Conservation (phyloP, 768 basidiomycete species). For the Leccinum boreale region DNA sequence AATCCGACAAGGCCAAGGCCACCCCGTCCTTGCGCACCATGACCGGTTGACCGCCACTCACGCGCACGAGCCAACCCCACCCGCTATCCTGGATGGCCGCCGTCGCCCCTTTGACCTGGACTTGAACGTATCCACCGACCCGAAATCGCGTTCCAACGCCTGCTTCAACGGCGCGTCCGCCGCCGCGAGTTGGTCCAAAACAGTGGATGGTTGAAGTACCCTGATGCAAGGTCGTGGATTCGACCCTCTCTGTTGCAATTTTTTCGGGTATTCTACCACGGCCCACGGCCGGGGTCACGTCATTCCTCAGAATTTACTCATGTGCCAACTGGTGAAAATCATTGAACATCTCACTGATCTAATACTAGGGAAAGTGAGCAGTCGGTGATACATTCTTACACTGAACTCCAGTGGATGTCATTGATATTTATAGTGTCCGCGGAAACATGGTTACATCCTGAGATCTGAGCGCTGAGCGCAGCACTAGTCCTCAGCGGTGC, state of each 20-base stretch:
- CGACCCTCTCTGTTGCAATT: too few relatives aligned
- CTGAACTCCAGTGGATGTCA: too few relatives aligned
- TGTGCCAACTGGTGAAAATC: too few relatives aligned
- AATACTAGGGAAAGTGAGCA: too few relatives aligned
- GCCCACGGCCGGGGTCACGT: too few relatives aligned
- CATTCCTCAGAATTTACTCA: too few relatives aligned
- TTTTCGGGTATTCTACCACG: too few relatives aligned
- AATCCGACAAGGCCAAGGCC: not conserved
- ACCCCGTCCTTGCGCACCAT: not conserved
- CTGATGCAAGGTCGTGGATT: constrained; percentile 22
- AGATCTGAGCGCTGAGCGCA: not conserved
- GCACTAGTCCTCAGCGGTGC: not conserved
- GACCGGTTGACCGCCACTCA: constrained; percentile 17
- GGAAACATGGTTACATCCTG: not conserved
- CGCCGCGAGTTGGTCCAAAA: constrained; percentile 40
- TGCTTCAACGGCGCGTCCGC: constrained; percentile 64
- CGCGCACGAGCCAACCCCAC: constrained; percentile 90
- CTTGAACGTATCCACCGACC: constrained; percentile 84
- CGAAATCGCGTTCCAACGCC: constrained; percentile 79
- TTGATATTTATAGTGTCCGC: too few relatives aligned
- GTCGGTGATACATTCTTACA: too few relatives aligned
- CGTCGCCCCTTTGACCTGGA: constrained; percentile 77
- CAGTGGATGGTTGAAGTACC: constrained; percentile 91
- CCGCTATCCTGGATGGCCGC: constrained; percentile 95
- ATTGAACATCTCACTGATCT: too few relatives aligned